Conservation (phyloP, 257 asterid species). For the Echites panduratus region DNA sequence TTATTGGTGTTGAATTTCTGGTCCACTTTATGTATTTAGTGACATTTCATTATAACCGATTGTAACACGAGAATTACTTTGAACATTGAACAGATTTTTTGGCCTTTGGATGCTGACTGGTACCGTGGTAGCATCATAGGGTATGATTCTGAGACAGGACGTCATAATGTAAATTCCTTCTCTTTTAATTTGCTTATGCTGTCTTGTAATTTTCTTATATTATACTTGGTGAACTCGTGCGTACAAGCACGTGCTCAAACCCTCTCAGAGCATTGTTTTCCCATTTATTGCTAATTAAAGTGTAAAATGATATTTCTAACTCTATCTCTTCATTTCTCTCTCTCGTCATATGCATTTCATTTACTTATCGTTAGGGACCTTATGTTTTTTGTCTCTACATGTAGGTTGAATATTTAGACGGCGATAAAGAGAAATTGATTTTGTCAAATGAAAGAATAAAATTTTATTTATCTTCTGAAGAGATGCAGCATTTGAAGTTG, state of each 20-base stretch:
- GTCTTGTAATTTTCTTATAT: background rate
- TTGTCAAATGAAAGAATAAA: conserved; percentile 67
- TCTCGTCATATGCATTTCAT: background rate
- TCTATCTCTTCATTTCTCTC: background rate
- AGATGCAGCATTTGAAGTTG: conserved; percentile 57
- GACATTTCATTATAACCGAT: background rate
- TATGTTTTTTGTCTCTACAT: conserved; percentile 22
- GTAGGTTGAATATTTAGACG: conserved; percentile 86
- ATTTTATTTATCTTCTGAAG: conserved; percentile 61
- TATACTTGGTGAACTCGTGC: background rate
- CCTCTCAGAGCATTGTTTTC: background rate
- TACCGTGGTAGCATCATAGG: conserved; percentile 53
- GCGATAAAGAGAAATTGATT: conserved; percentile 64
- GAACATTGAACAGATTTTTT: conserved; percentile 66
- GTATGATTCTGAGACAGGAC: conserved; percentile 49
- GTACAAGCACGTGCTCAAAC: background rate
- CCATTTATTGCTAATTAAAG: background rate
- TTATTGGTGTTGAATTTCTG: background rate
- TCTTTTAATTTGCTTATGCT: background rate
- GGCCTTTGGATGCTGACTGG: conserved; percentile 99
- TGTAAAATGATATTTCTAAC: background rate
- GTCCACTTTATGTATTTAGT: background rate
- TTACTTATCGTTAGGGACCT: background rate
- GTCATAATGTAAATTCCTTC: conserved; percentile 60
- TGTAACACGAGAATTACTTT: conserved; percentile 18